Evolutionary conservation across 257 asterid species (phyloP).

Genomic region (Rauvolfia tetraphylla): DNA sequence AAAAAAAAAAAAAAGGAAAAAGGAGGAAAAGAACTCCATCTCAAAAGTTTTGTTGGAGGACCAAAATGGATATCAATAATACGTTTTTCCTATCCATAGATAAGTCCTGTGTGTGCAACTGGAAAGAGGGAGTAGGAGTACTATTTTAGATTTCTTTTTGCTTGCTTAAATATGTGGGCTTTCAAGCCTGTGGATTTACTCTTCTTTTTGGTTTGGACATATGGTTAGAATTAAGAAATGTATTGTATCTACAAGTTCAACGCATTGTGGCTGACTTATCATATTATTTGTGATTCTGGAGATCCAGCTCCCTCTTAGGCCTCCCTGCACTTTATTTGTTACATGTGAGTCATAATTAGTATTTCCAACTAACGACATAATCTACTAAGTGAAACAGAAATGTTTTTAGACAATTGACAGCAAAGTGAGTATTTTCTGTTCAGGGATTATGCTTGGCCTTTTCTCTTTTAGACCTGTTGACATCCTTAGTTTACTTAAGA

Average conservation of each 20-base stretch:
- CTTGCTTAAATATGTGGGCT: neutral
- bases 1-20: neutral
- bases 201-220: neutral
- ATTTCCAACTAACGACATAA: neutral
- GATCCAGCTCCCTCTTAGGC: neutral
- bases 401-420: neutral
- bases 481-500: neutral
- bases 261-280: neutral
- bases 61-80: too few relatives aligned
- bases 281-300: neutral
- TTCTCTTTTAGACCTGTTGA: neutral
- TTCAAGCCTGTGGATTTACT: neutral
- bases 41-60: neutral
- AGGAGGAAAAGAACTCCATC: neutral
- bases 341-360: neutral
- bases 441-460: neutral
- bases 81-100: neutral
- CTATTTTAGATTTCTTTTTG: neutral
- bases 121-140: neutral
- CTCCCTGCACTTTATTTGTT: neutral
- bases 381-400: neutral
- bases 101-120: neutral
- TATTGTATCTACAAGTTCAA: neutral
- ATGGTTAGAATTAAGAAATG: neutral
- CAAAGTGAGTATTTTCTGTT: neutral